Percentiles rank a stretch among this genome's conserved stretches.
These are phyloP conservation scores for Agrocybe chaxingu DNA, from an alignment of 768 basidiomycete genomes.

Conservation along the genomic window DNA sequence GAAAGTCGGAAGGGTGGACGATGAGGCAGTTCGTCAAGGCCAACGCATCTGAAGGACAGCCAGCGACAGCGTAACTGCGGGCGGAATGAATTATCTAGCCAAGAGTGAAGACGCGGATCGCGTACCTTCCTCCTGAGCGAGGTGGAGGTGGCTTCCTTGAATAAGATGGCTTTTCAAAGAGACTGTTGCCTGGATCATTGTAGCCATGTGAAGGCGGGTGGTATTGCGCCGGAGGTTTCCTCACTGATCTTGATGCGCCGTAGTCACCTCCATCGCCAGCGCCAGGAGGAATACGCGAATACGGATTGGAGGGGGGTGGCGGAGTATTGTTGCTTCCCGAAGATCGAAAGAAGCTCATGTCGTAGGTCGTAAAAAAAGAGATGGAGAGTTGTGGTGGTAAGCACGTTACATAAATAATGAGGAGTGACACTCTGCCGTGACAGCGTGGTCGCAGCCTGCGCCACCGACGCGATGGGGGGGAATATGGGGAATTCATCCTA, in stretches of 20 bases:
- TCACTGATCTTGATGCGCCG: conserved; percentile 28
- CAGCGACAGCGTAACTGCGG: conserved; percentile 52
- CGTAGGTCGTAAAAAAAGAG: neutral
- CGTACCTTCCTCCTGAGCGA: conserved; percentile 30
- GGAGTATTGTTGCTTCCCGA: conserved; percentile 33
- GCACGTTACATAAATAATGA: neutral
- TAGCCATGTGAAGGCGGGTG: conserved; percentile 37
- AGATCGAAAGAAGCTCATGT: conserved; percentile 51
- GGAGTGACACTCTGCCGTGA: neutral
- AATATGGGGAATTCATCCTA: neutral
- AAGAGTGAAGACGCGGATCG: neutral
- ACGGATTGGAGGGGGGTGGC: conserved; percentile 25
- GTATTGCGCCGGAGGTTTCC: conserved; percentile 38
- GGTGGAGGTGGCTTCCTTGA: conserved; percentile 38
- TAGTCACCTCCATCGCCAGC: conserved; percentile 10
- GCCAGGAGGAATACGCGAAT: conserved; percentile 41
- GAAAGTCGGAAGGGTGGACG: conserved; percentile 76
- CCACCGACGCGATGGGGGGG: neutral
- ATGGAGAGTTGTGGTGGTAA: neutral
- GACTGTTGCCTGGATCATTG: conserved; percentile 46
- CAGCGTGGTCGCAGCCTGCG: neutral
- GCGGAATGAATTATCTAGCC: neutral
- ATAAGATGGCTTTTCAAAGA: conserved; percentile 49
- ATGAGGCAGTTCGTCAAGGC: conserved; percentile 82
- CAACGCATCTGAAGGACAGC: conserved; percentile 60